phyloP scores from a whole-genome alignment of 164 flowering plant genomes.

The Brasenia schreberi region DNA sequence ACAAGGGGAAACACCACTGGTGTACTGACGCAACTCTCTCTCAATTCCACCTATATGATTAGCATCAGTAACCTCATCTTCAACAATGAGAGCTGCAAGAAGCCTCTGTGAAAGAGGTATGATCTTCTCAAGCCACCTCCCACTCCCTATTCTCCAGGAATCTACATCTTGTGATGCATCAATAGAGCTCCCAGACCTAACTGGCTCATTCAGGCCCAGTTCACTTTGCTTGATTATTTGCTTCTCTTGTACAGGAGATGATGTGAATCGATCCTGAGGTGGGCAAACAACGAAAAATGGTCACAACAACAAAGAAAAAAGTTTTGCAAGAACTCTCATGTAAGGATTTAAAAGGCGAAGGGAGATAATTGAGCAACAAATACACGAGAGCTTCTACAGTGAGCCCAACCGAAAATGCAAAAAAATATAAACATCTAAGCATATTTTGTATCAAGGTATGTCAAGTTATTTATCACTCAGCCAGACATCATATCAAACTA shows the following conservation, averaged over 20 bases:
- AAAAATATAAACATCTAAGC: too few species aligned
- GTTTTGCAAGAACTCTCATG: neutral
- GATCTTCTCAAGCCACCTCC: slow-evolving; percentile 19
- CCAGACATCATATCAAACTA: too few species aligned
- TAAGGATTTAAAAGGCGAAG: neutral
- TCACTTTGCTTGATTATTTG: slow-evolving; percentile 17
- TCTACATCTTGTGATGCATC: slow-evolving; percentile 19
- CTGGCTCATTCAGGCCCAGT: slow-evolving; percentile 10
- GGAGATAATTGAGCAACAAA: neutral
- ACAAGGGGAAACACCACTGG: slow-evolving; percentile 23
- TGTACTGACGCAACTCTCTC: slow-evolving; percentile 16
- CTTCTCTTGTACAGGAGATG: slow-evolving; percentile 22
- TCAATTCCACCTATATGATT: slow-evolving; percentile 28
- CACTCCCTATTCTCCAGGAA: slow-evolving; percentile 19
- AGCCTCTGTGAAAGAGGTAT: slow-evolving; percentile 73
- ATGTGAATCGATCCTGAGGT: neutral
- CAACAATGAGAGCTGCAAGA: slow-evolving; percentile 63
- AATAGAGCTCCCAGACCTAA: slow-evolving; percentile 11
- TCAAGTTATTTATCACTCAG: too few species aligned
- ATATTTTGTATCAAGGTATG: too few species aligned
- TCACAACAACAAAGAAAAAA: neutral
- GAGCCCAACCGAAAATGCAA: too few species aligned
- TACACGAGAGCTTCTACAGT: too few species aligned
- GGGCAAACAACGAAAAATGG: neutral
- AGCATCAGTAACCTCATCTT: slow-evolving; percentile 53